These are phyloP conservation scores for Paramecium sonneborni DNA, from an alignment of 73 alveolate genomes.

Conservation along the genomic window DNA sequence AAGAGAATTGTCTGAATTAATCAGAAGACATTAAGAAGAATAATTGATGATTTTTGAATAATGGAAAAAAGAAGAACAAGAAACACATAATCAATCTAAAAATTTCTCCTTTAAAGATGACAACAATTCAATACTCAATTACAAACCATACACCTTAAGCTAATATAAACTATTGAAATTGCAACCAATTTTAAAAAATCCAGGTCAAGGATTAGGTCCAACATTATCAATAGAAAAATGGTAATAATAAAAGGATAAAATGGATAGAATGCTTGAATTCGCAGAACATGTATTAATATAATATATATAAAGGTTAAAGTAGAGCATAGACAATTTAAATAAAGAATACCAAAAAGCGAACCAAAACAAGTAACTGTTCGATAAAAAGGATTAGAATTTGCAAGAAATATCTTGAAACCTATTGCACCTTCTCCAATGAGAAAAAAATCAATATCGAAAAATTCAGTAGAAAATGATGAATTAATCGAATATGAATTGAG, in stretches of 20 bases:
- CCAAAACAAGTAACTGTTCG: not conserved
- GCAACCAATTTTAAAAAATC: not conserved
- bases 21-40: not conserved
- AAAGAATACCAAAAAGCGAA: not conserved
- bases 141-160: conserved; percentile 32
- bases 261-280: conserved; percentile 31
- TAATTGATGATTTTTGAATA: not conserved
- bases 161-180: not conserved
- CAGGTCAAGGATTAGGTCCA: conserved; percentile 19
- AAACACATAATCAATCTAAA: not conserved
- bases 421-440: not conserved
- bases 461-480: not conserved
- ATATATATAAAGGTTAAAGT: not conserved
- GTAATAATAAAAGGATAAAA: conserved; percentile 8
- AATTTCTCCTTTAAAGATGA: not conserved
- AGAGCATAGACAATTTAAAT: not conserved
- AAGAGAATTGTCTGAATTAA: not conserved
- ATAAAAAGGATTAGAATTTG: not conserved
- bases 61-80: not conserved
- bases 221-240: conserved; percentile 24
- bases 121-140: not conserved
- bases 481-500: not conserved
- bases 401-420: not conserved
- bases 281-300: not conserved
- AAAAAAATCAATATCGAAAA: not conserved